A percentile compares a stretch with the other conserved stretches of the same genome.
phyloP scores from a whole-genome alignment of 2,329 filamentous ascomycete genomes.

The Aspergillus aculeatus region DNA sequence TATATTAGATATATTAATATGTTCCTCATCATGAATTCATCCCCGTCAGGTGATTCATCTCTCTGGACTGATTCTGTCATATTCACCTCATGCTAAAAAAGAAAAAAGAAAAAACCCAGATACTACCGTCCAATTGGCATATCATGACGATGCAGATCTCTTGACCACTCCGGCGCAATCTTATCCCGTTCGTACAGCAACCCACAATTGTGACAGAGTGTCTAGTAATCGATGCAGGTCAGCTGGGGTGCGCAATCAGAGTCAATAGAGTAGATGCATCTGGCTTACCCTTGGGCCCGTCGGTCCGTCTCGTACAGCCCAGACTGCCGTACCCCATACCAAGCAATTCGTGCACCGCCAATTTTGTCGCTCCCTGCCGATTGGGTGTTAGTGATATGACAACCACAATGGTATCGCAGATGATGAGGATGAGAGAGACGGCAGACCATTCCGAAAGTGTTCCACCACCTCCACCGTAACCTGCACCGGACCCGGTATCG shows the following conservation, averaged over 20 bases:
- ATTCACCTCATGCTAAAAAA: no score
- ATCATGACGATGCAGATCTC: slow-evolving; percentile 61
- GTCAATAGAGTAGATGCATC: slow-evolving; percentile 6
- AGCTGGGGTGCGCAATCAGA: slow-evolving; percentile 10
- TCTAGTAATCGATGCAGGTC: slow-evolving; percentile 49
- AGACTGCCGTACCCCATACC: slow-evolving; percentile 85
- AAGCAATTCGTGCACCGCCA: slow-evolving; percentile 90
- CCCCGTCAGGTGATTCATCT: no score
- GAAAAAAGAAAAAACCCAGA: neutral
- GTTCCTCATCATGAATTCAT: no score
- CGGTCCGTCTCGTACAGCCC: slow-evolving; percentile 92
- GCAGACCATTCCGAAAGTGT: slow-evolving; percentile 63
- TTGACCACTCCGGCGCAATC: slow-evolving; percentile 74
- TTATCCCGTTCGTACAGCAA: slow-evolving; percentile 85
- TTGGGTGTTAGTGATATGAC: slow-evolving; percentile 9
- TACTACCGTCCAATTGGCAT: slow-evolving; percentile 37
- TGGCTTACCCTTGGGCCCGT: slow-evolving; percentile 72
- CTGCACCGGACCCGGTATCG: slow-evolving; percentile 61
- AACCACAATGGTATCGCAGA: neutral
- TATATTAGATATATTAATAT: no score
- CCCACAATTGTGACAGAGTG: slow-evolving; percentile 90
- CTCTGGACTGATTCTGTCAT: no score
- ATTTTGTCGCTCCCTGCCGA: slow-evolving; percentile 64
- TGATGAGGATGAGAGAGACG: neutral
- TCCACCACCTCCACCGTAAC: slow-evolving; percentile 66